Evolutionary conservation across 2,329 filamentous ascomycete genomes (phyloP), one percentile per base, ranked within the genome.

Genomic region (Venturia nashicola): DNA sequence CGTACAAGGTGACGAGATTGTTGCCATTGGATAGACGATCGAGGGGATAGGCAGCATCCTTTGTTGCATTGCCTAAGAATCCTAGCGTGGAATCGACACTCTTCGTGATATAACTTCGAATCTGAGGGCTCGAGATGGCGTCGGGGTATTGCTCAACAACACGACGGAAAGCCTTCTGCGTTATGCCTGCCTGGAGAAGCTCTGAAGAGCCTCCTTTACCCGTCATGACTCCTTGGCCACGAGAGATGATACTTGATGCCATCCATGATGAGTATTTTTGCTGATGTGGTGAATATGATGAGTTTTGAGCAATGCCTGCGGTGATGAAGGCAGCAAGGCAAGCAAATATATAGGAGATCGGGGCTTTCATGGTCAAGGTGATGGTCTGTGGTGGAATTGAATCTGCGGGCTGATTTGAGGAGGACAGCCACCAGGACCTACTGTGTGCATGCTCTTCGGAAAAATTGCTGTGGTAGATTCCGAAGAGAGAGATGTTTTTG

Each of bases 11-110:
- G 3, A 73, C 65, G 43, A 73, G 67, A 0, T 66, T 65, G 27
- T 72, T 71, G 1, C 72, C 73, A 11, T 68, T 67, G 16, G 68
- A 70, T 3, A 75, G 64, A 3, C 74, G 68, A 63, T 75, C 74
- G 18, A 75, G 68, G 0, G 71, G 68, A 9, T 68, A 66, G 2
- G 44, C 64, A 2, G 66, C 67, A 61, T 72, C 67, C 34, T 61
- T 61, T 11, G 68, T 68, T 2, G 59, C 65, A 61, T 67, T 70
- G 59, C 66, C 66, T 9, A 74, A 64, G 3, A 65, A 55, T 0
- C 61, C 40, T 1, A 68, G 64, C 1, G 68, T 63, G 7, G 68
- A 69, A 16, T 66, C 62, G 9, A 70, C 65, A 65, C 71, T 72
- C 16, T 60, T 67, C 16, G 42, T 68, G 55, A 62, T 68, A 55